Conservation (phyloP, 176 grass and related monocot genomes). For the Aegilops bicornis region DNA sequence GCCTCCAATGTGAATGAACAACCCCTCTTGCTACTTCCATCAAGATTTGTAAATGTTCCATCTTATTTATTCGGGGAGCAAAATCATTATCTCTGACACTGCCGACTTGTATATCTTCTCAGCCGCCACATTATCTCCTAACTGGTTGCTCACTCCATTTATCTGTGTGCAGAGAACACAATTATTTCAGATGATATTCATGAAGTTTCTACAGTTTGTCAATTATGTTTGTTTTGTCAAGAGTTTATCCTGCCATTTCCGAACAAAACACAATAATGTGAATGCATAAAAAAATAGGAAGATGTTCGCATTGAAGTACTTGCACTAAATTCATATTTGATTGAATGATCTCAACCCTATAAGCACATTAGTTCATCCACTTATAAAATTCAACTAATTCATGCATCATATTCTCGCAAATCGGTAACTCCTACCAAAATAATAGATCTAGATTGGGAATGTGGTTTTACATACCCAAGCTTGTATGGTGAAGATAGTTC, state of each 20-base stretch:
- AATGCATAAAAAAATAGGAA: background rate
- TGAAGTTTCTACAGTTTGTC: background rate
- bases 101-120: slow-evolving; percentile 58
- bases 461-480: slow-evolving; percentile 50
- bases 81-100: slow-evolving; percentile 56
- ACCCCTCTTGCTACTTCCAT: too few species aligned
- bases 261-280: background rate
- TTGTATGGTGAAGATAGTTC: slow-evolving; percentile 47
- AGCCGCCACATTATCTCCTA: background rate
- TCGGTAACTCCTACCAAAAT: background rate
- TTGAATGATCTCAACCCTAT: too few species aligned
- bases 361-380: too few species aligned
- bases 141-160: background rate
- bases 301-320: background rate
- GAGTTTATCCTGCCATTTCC: background rate
- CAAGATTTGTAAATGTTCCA: background rate
- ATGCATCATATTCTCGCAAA: too few species aligned
- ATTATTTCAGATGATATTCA: background rate
- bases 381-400: too few species aligned
- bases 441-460: background rate
- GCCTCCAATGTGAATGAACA: background rate
- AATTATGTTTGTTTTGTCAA: background rate
- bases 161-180: slow-evolving; percentile 34
- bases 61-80: slow-evolving; percentile 33
- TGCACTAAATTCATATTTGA: background rate